Base-by-base conservation (phyloP, 495 filamentous ascomycete species). In the Pseudotulostoma volvatum region DNA sequence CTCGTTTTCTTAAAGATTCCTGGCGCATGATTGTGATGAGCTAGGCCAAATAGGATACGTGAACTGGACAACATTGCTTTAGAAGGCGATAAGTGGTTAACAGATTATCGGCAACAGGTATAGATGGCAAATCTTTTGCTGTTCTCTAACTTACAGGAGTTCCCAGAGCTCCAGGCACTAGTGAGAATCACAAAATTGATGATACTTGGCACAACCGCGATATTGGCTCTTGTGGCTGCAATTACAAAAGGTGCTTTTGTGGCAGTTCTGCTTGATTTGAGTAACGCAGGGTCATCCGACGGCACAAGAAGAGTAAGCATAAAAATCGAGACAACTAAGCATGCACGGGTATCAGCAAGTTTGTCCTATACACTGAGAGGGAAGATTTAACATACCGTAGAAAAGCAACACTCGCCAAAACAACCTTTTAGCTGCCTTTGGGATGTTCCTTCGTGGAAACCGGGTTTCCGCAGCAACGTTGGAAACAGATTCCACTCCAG, bases 141-240 rank as follows among this genome's bases (percentile, higher is more conserved):
- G n/a, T n/a, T n/a, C n/a, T n/a, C n/a, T n/a, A n/a, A n/a, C n/a
- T n/a, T n/a, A n/a, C n/a, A n/a, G n/a, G 64, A 63, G 46, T 74
- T 75, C 9, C 64, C 71, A 8, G 68, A 64, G 3, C 67, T 72
- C 68, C 75, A 80, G 2, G 76, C 79, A n/a, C 71, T 76, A 1
- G 73, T 79, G 36, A 83, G 62, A 42, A 84, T 77, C 4, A 78
- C 62, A 3, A 74, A 79, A 42, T 83, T 84, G 48, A 84, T 79
- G 37, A 83, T 63, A 9, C 60, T 66, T 17, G 70, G 64, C 15
- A 81, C 68, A 3, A 62, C 73, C 7, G 60, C 57, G 39, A 74
- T 70, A 5, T 65, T 64, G 5, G 69, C 62, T 38, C 63, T 56
- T 3, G 31, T 52, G 20, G 71, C 65, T 1, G 61, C 69, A 31